Percentiles rank a stretch among this genome's conserved stretches.
Conservation (phyloP, 1,139 yeast species). For the Geotrichum armillariae region DNA sequence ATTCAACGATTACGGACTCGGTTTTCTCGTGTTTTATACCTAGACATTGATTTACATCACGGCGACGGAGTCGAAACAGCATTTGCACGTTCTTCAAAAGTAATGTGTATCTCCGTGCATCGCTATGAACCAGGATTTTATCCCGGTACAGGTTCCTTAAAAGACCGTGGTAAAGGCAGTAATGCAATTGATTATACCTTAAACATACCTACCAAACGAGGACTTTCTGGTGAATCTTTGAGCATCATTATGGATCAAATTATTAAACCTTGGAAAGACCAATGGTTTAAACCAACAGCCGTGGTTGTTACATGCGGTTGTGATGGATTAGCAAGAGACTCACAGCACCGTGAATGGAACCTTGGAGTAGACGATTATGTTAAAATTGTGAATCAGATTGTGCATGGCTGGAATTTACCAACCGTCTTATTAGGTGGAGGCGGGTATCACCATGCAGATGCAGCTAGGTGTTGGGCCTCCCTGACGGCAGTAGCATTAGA, state of each 20-base stretch:
- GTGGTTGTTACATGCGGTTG: conserved; percentile 69
- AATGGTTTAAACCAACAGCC: conserved; percentile 48
- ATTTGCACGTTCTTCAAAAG: conserved; percentile 55
- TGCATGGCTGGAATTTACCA: conserved; percentile 37
- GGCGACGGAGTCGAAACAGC: conserved; percentile 80
- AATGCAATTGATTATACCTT: conserved; percentile 35
- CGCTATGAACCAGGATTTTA: conserved; percentile 65
- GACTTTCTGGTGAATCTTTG: conserved; percentile 52
- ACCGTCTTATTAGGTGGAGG: conserved; percentile 72
- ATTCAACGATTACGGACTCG: conserved; percentile 50
- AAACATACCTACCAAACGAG: conserved; percentile 60
- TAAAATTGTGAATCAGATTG: conserved; percentile 39
- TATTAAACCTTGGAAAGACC: conserved; percentile 45
- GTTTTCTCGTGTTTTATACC: conserved; percentile 54
- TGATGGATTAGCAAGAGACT: conserved; percentile 66
- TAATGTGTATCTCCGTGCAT: conserved; percentile 65
- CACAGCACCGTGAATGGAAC: conserved; percentile 63
- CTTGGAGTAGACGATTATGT: conserved; percentile 55
- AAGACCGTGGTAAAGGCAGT: conserved; percentile 41
- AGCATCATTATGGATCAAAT: conserved; percentile 43
- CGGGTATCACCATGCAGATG: conserved; percentile 65
- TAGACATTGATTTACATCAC: conserved; percentile 76
- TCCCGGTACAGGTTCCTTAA: conserved; percentile 64
- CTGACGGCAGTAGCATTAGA: conserved; percentile 47
- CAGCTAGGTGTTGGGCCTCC: conserved; percentile 66